These are phyloP conservation scores for Spathaspora girioi DNA, from an alignment of 805 yeast genomes.

Conservation along the genomic window DNA sequence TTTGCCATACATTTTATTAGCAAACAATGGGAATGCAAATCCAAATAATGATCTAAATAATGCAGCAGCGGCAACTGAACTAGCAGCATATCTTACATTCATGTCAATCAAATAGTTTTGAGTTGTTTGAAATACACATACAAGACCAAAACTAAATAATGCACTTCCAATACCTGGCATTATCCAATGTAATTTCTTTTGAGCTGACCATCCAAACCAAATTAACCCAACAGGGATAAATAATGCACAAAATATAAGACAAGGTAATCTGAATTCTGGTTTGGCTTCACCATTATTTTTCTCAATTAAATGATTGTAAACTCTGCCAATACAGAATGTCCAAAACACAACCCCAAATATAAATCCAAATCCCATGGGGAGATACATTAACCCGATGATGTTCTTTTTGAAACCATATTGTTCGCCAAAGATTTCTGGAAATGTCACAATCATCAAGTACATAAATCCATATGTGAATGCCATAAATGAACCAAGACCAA, in stretches of 20 bases:
- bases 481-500: conserved; percentile 40
- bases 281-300: conserved; percentile 29
- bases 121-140: conserved; percentile 34
- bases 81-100: conserved; percentile 34
- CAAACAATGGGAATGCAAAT: conserved; percentile 36
- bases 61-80: conserved; percentile 41
- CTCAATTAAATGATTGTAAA: conserved; percentile 20
- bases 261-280: conserved; percentile 37
- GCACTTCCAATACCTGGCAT: conserved; percentile 35
- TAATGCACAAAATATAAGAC: conserved; percentile 28
- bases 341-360: conserved; percentile 27
- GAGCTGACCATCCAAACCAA: conserved; percentile 41
- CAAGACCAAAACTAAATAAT: conserved; percentile 33
- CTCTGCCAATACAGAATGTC: conserved; percentile 23
- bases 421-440: conserved; percentile 28
- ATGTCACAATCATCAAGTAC: conserved; percentile 39
- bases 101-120: conserved; percentile 38
- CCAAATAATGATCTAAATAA: conserved; percentile 37
- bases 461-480: conserved; percentile 40
- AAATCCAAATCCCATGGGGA: conserved; percentile 38
- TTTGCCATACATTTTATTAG: conserved; percentile 29
- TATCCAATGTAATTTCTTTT: conserved; percentile 34
- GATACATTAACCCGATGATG: conserved; percentile 33
- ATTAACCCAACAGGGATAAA: conserved; percentile 34
- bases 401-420: conserved; percentile 29